Evolutionary conservation across 805 yeast genomes (phyloP), one percentile per base, ranked within the genome.

Genomic region (Candida awuae): DNA sequence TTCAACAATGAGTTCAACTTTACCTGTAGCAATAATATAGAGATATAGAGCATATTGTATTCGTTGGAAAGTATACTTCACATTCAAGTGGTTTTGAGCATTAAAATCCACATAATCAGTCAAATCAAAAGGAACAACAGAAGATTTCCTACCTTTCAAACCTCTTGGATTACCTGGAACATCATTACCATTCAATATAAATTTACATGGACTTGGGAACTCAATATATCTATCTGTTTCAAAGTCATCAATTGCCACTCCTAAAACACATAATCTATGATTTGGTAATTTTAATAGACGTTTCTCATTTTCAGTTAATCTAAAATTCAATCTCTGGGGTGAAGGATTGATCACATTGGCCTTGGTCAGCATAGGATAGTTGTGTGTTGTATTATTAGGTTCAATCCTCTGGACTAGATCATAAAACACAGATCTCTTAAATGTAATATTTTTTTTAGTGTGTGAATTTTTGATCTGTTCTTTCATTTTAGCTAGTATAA

Each of bases 71-170:
- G 80, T 79, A 52, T 80, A 84, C 2, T 70, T 66, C 20, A 80
- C 53, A 41, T 71, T 73, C 26, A 81, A 53, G 8, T 54, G 51
- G 51, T 77, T 80, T 15, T 29, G 36, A 1, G 29, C 47, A 17
- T 33, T 23, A 17, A 46, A 32, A 18, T 55, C 44, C n/a, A 73
- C 34, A 30, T 64, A 62, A 3, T 66, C 66, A 0, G 95, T 82
- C 30, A 90, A 48, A 55, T 88, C 83, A 0, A 85, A 87, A 0
- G 97, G 96, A 44, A 75, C 71, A 1, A 87, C 80, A 0, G 95
- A 79, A 0, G 95, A 95, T 0, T 73, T 71, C 42, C 70, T 73
- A 34, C 80, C 81, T 52, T 85, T 85, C 22, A 87, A 62, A 1
- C 97, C 97, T 39, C 78, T 73, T 2, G 78, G 72, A 43, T 75